phyloP scores from a whole-genome alignment of 1,284 basidiomycete genomes.

The Chalciporus sp. region DNA sequence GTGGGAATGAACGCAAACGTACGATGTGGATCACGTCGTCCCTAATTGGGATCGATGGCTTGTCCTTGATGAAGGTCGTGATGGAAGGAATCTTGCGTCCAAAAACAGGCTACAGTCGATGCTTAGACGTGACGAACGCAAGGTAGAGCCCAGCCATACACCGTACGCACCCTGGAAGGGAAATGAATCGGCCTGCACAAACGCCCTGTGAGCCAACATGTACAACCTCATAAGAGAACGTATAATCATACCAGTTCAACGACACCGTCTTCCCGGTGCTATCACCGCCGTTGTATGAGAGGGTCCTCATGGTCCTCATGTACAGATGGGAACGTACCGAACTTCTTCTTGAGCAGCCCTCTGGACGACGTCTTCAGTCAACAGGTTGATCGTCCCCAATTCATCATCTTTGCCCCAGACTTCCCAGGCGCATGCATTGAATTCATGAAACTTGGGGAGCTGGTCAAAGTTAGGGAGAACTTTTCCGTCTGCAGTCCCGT shows the following conservation, averaged over 20 bases:
- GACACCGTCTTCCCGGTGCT: constrained; percentile 60
- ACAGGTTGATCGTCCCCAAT: constrained; percentile 69
- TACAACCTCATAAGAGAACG: not conserved
- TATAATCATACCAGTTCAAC: constrained; percentile 57
- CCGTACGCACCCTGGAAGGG: constrained; percentile 52
- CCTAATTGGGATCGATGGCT: constrained; percentile 38
- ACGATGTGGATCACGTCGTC: constrained; percentile 71
- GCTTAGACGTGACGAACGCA: not conserved
- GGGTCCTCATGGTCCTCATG: constrained; percentile 8
- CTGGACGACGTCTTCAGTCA: constrained; percentile 66
- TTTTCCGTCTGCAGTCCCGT: not conserved
- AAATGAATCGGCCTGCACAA: constrained; percentile 64
- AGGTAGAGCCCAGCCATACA: not conserved
- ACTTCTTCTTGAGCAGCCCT: constrained; percentile 66
- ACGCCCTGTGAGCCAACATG: constrained; percentile 2
- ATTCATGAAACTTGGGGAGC: constrained; percentile 57
- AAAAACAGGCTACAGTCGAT: constrained; percentile 52
- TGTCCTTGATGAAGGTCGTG: constrained; percentile 39
- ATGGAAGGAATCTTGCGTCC: constrained; percentile 55
- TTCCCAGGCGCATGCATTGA: constrained; percentile 69
- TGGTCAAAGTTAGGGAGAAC: constrained; percentile 63
- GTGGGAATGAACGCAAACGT: not conserved
- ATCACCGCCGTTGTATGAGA: not conserved
- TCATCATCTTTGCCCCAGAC: constrained; percentile 74
- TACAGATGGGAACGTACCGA: constrained; percentile 41